These are phyloP conservation scores for Phytophthora pinifolia DNA, from an alignment of 352 stramenopile species.

Conservation along the genomic window DNA sequence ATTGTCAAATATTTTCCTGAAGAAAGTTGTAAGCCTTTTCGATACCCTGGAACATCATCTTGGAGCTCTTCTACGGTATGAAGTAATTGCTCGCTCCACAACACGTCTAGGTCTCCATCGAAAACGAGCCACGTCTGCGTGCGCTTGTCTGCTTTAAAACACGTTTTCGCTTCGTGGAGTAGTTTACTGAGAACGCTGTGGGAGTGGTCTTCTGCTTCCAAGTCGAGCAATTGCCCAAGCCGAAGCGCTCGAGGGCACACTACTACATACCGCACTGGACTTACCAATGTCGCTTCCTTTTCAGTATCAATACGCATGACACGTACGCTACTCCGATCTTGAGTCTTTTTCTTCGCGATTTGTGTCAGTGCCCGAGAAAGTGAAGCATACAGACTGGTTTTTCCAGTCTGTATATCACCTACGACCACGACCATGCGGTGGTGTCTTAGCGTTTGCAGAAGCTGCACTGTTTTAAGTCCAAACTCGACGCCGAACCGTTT, in stretches of 20 bases:
- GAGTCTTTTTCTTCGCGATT: constrained; percentile 7
- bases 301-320: background rate
- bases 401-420: constrained; percentile 46
- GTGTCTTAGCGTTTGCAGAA: constrained; percentile 39
- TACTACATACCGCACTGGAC: constrained; percentile 32
- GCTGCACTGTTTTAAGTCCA: constrained; percentile 42
- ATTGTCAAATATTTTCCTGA: constrained; percentile 41
- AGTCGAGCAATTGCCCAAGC: constrained; percentile 34
- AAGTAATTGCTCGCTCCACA: constrained; percentile 56
- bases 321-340: background rate
- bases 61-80: constrained; percentile 30
- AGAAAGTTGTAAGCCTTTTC: constrained; percentile 34
- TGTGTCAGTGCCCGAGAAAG: constrained; percentile 35
- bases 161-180: constrained; percentile 47
- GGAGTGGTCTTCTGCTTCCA: constrained; percentile 10
- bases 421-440: constrained; percentile 39
- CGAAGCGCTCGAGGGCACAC: constrained; percentile 45
- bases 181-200: constrained; percentile 43
- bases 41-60: constrained; percentile 9
- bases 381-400: constrained; percentile 51
- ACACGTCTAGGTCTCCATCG: constrained; percentile 50
- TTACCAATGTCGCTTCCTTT: constrained; percentile 6
- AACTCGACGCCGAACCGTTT: constrained; percentile 35
- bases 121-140: constrained; percentile 65
- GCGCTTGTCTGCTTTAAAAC: constrained; percentile 9